Evolutionary conservation across 2,329 filamentous ascomycete genomes (phyloP).

Genomic region (Fusarium concolor): DNA sequence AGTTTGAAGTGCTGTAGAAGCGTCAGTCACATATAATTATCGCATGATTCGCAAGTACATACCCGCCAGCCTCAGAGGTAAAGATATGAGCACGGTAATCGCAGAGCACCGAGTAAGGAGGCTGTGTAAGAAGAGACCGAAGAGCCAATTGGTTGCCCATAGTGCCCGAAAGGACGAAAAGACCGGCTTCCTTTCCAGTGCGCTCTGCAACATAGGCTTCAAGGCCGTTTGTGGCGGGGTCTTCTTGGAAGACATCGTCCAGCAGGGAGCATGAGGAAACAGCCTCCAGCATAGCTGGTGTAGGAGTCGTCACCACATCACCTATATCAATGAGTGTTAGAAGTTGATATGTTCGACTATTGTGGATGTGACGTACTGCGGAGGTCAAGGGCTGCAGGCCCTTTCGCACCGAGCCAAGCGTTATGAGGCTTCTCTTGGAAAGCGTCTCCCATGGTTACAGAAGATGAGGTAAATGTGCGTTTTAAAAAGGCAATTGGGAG

Average conservation of each 20-base stretch:
- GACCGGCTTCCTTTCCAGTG: conserved; percentile 78
- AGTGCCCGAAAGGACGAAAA: conserved; percentile 89
- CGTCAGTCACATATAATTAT: not conserved
- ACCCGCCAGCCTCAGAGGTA: conserved; percentile 73
- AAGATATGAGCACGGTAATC: conserved; percentile 84
- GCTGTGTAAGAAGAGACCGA: conserved; percentile 79
- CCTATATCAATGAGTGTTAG: conserved; percentile 49
- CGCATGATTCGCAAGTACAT: conserved; percentile 30
- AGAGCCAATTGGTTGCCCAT: conserved; percentile 94
- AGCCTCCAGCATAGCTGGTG: conserved; percentile 82
- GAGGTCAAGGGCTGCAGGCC: conserved; percentile 55
- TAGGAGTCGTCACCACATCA: conserved; percentile 77
- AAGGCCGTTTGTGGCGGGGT: conserved; percentile 80
- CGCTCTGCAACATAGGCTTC: conserved; percentile 79
- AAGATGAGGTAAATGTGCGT: conserved; percentile 26
- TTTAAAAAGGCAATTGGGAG: not conserved
- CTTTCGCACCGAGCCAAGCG: conserved; percentile 54
- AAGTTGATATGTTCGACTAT: not conserved
- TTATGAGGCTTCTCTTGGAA: conserved; percentile 39
- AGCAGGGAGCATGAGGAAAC: conserved; percentile 79
- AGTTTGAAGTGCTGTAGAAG: conserved; percentile 69
- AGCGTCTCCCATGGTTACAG: conserved; percentile 30
- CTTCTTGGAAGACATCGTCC: conserved; percentile 87
- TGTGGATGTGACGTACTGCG: conserved; percentile 50
- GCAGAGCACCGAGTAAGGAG: conserved; percentile 83